phyloP scores from a whole-genome alignment of 805 yeast species.

The Cyberlindnera mrakii region DNA sequence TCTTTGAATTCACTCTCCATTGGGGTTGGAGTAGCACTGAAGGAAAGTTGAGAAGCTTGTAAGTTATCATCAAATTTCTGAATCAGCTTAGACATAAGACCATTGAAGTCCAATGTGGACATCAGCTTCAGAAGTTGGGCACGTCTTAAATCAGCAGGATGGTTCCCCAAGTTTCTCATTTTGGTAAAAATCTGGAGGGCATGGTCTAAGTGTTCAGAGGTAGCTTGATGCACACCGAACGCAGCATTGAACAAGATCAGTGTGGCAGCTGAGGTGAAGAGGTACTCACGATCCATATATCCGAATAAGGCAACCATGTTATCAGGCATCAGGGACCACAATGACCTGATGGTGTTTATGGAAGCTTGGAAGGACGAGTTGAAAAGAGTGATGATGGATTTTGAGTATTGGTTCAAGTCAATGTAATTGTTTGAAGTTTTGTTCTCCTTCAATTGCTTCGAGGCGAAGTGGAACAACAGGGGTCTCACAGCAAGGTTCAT shows the following conservation, averaged over 20 bases:
- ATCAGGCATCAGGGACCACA: constrained; percentile 70
- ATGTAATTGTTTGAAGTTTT: constrained; percentile 44
- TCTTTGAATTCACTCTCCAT: neutral
- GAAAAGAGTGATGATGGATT: constrained; percentile 57
- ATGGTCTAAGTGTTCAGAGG: constrained; percentile 65
- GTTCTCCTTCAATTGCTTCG: constrained; percentile 52
- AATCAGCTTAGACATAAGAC: constrained; percentile 51
- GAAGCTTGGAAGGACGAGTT: constrained; percentile 80
- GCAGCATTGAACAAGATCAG: constrained; percentile 69
- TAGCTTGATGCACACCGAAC: constrained; percentile 76
- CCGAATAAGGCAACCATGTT: constrained; percentile 84
- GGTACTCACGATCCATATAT: constrained; percentile 80
- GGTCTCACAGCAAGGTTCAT: constrained; percentile 76
- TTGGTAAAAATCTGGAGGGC: constrained; percentile 63
- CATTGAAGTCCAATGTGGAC: constrained; percentile 61
- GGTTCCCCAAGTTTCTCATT: constrained; percentile 73
- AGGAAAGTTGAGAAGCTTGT: constrained; percentile 8
- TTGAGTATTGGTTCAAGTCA: constrained; percentile 62
- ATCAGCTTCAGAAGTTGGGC: constrained; percentile 65
- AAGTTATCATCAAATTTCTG: constrained; percentile 46
- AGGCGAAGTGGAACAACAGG: constrained; percentile 66
- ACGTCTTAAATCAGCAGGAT: constrained; percentile 71
- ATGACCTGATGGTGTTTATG: constrained; percentile 62
- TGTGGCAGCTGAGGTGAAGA: constrained; percentile 73
- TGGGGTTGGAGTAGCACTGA: constrained; percentile 2